phyloP scores from a whole-genome alignment of 768 basidiomycete species.

The Serendipita sp. region DNA sequence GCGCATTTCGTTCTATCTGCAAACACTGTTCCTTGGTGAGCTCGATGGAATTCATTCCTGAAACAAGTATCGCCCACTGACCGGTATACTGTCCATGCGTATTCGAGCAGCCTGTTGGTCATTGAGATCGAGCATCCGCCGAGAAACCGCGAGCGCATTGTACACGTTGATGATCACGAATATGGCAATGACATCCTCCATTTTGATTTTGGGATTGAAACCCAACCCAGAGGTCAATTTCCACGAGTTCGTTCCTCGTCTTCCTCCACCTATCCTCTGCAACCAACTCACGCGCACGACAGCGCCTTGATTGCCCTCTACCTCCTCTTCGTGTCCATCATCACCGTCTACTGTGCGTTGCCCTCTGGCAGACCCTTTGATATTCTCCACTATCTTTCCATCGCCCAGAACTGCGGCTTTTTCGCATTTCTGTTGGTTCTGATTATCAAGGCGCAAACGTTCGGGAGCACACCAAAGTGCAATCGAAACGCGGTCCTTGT shows the following conservation, averaged over 20 bases:
- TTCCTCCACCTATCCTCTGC: neutral
- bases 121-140: neutral
- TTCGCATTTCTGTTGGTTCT: slow-evolving; percentile 6
- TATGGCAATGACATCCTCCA: slow-evolving; percentile 6
- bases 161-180: slow-evolving; percentile 8
- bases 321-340: slow-evolving; percentile 6
- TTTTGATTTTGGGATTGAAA: slow-evolving; percentile 6
- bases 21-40: slow-evolving; percentile 8
- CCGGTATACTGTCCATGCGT: neutral
- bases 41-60: neutral
- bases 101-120: slow-evolving; percentile 7
- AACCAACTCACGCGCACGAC: neutral
- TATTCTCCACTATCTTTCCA: slow-evolving; percentile 4
- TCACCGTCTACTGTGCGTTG: neutral
- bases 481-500: neutral
- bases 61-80: neutral
- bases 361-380: neutral
- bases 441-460: neutral
- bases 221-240: slow-evolving; percentile 4
- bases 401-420: slow-evolving; percentile 8
- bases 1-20: slow-evolving; percentile 11
- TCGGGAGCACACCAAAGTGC: neutral
- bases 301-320: slow-evolving; percentile 9
- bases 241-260: slow-evolving; percentile 6
- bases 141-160: slow-evolving; percentile 8